Evolutionary conservation across 208 protist genomes (phyloP), one percentile per base, ranked within the genome.

Genomic region (Leishmania mexicana): DNA sequence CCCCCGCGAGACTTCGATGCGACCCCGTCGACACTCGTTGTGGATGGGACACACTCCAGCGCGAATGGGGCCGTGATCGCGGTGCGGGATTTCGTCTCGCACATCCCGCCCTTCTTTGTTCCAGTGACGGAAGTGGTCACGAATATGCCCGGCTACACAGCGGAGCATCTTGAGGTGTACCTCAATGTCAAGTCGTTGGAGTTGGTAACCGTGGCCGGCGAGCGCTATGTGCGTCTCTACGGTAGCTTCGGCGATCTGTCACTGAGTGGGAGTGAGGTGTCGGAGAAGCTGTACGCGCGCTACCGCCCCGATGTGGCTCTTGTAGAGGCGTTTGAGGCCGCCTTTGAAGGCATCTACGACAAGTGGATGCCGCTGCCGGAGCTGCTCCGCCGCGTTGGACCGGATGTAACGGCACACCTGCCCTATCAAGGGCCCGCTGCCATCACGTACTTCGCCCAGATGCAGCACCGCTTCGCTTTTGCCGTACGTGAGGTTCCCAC

Each of bases 391-490:
- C 89, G 92, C 31, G 89, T 85, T 5, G 87, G 88, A n/a, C 81
- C 90, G 35, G 80, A n/a, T 13, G 89, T 85, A 31, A 87, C 91
- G 28, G 87, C 82, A 17, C 76, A 62, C 81, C 79, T 98, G n/a
- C 92, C 93, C 1, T 94, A 88, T 49, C 62, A 89, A 35, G 94
- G 95, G 28, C 76, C 90, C 13, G 88, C 84, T 17, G 78, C 93
- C 31, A 92, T 98, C 64, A 83, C 95, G 64, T 98, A 93, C 84
- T 98, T 98, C 87, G 93, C 95, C 1, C 94, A 98, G 83, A 97
- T 98, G 95, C 95, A 98, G 79, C 93, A 98, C 81, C 78, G 90
- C 49, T 98, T 98, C 88, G 84, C 83, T 64, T 98, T 98, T 81
- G 87, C 95, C 1, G 88, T 95, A 53, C 80, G 80, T 3, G 71